These are phyloP conservation scores for Penicillium sp. DNA, from an alignment of 2,329 filamentous ascomycete species.

Conservation along the genomic window DNA sequence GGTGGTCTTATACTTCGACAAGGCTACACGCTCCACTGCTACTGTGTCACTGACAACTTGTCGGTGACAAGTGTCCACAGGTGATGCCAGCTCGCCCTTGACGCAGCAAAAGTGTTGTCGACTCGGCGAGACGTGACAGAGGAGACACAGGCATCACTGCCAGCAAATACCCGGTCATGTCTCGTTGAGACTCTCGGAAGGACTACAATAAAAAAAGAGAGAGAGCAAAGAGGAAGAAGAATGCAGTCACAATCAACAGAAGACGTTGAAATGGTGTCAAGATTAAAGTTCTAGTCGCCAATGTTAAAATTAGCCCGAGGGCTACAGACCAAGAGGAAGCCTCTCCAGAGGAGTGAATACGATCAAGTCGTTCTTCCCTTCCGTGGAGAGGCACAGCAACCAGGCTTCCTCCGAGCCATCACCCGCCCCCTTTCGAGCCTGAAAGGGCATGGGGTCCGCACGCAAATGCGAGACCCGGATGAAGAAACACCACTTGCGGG, in stretches of 20 bases:
- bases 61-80: too few relatives aligned
- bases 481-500: conserved; percentile 4
- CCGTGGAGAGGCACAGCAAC: background rate
- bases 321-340: conserved; percentile 12
- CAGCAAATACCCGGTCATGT: too few relatives aligned
- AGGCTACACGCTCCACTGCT: too few relatives aligned
- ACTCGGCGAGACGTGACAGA: too few relatives aligned
- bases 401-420: conserved; percentile 4
- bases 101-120: too few relatives aligned
- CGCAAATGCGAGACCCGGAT: conserved; percentile 2
- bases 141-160: too few relatives aligned
- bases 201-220: too few relatives aligned
- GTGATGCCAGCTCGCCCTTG: too few relatives aligned
- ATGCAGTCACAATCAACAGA: background rate
- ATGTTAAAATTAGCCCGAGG: conserved; percentile 34
- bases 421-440: background rate
- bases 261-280: conserved; percentile 11
- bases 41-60: too few relatives aligned
- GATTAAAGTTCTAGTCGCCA: conserved; percentile 28
- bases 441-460: background rate
- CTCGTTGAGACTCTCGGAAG: too few relatives aligned
- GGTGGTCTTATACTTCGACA: too few relatives aligned
- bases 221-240: background rate
- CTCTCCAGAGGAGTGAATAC: background rate
- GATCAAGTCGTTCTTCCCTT: too few relatives aligned